Conservation (phyloP, 2,329 filamentous ascomycete species). For the Stenocarpella maydis region DNA sequence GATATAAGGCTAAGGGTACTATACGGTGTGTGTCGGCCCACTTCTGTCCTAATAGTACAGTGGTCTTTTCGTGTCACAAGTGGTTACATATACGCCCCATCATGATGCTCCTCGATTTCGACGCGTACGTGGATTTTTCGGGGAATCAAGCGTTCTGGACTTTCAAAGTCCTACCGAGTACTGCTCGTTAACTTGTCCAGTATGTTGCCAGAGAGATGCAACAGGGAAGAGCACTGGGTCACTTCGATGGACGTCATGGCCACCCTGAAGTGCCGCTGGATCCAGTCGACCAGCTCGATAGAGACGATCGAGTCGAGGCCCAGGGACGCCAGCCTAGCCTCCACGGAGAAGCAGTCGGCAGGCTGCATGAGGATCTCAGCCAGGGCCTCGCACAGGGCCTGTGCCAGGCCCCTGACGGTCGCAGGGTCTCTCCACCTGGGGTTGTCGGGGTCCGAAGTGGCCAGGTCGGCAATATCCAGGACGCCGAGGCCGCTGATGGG, state of each 20-base stretch:
- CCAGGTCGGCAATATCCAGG: not conserved
- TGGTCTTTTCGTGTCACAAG: no score
- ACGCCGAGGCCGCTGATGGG: not conserved
- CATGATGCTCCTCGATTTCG: no score
- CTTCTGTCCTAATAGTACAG: no score
- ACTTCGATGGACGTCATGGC: not conserved
- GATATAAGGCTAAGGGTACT: no score
- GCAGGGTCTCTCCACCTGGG: not conserved
- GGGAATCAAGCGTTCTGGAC: no score
- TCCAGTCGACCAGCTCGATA: not conserved
- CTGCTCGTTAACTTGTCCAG: not conserved
- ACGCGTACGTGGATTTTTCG: no score
- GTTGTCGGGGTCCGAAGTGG: not conserved
- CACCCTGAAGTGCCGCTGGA: not conserved
- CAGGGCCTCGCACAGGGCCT: not conserved
- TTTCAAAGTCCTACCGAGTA: no score
- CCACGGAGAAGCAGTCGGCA: not conserved
- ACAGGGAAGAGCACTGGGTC: not conserved
- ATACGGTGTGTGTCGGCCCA: no score
- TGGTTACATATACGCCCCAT: no score
- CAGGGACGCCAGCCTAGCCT: not conserved
- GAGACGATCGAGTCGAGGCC: not conserved
- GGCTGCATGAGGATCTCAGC: not conserved
- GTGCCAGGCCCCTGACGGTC: not conserved
- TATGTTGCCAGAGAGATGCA: not conserved